Evolutionary conservation across 2,329 filamentous ascomycete species (phyloP).

Genomic region (Simplicillium sp.): DNA sequence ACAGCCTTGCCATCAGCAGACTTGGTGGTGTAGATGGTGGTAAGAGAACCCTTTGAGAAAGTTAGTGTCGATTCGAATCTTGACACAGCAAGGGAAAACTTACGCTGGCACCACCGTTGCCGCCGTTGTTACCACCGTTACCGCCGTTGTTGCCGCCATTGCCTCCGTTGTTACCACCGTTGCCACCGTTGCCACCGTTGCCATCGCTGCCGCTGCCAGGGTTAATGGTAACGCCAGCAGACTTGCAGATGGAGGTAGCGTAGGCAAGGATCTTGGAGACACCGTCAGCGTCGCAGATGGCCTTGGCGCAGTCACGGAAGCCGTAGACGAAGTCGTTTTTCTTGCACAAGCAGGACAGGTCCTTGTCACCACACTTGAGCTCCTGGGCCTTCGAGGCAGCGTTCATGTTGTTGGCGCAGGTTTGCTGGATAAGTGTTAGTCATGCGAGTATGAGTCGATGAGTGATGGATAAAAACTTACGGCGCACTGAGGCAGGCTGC

Average conservation of each 20-base stretch:
- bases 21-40: conserved; percentile 26
- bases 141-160: conserved; percentile 3
- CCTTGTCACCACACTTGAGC: conserved; percentile 34
- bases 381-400: conserved; percentile 25
- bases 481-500: conserved; percentile 38
- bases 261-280: conserved; percentile 27
- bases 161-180: not conserved
- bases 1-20: conserved; percentile 21
- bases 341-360: conserved; percentile 36
- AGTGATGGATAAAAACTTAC: conserved; percentile 29
- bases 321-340: conserved; percentile 38
- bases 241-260: conserved; percentile 28
- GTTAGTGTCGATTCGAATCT: not conserved
- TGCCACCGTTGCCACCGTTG: conserved; percentile 4
- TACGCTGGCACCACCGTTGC: not conserved
- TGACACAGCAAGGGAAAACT: not conserved
- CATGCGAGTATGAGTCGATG: too few relatives aligned
- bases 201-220: conserved; percentile 5
- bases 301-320: conserved; percentile 39
- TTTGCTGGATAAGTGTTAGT: conserved; percentile 25
- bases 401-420: conserved; percentile 42
- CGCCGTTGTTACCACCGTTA: not conserved
- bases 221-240: conserved; percentile 14
- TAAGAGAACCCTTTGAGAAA: conserved; percentile 12
- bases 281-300: conserved; percentile 27